Evolutionary conservation across 345 rosid species (phyloP).

Genomic region (Populus nigra): DNA sequence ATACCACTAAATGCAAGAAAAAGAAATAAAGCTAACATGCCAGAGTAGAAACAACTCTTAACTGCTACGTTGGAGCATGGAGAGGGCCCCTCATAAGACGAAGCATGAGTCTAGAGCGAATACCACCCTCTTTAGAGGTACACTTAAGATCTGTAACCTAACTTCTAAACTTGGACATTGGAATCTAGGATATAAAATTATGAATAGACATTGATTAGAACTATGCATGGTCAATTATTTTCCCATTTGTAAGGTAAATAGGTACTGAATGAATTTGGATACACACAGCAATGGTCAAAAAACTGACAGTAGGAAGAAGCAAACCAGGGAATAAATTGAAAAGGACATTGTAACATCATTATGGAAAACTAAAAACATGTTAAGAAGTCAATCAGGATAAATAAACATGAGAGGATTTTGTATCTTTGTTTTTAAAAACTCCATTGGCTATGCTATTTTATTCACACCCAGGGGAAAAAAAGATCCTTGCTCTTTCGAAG

Average conservation of each 20-base stretch:
- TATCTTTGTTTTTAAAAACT: not conserved
- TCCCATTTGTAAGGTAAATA: not conserved
- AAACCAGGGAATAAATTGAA: not conserved
- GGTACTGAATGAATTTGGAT: not conserved
- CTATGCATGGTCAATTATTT: not conserved
- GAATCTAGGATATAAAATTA: not conserved
- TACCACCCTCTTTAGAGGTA: not conserved
- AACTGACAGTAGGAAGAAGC: too few species aligned
- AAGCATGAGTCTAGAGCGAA: too few species aligned
- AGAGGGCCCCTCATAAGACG: too few species aligned
- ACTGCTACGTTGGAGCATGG: not conserved
- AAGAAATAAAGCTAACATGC: not conserved
- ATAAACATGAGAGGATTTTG: not conserved
- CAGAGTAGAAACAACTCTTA: not conserved
- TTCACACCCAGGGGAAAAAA: not conserved
- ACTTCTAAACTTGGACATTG: not conserved
- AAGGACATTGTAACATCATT: not conserved
- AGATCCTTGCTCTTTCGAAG: not conserved
- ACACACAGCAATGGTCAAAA: not conserved
- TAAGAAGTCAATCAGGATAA: not conserved
- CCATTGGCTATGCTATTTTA: not conserved
- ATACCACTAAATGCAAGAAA: conserved; percentile 20
- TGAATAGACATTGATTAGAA: not conserved
- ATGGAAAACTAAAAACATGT: not conserved
- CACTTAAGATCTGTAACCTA: not conserved